Evolutionary conservation across 78 protist genomes (phyloP).

Genomic region (Bodo saltans): DNA sequence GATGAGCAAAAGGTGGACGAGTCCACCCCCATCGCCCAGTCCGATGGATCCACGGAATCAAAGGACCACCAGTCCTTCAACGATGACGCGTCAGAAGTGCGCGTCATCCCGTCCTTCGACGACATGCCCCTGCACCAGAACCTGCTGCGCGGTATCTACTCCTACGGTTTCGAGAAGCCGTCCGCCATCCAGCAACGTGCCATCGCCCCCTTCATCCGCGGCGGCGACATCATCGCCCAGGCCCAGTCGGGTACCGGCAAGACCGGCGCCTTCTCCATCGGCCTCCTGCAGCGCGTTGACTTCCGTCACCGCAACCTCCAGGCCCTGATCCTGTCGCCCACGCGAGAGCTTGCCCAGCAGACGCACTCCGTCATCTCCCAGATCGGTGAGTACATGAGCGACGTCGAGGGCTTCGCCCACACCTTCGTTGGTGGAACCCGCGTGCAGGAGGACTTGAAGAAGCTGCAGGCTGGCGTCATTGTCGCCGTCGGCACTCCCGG

Average conservation of each 20-base stretch:
- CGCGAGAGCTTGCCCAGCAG: constrained; percentile 98
- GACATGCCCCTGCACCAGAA: constrained; percentile 84
- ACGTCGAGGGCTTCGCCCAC: constrained; percentile 40
- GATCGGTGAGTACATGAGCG: constrained; percentile 85
- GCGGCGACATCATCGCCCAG: constrained; percentile 94
- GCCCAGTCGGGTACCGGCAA: constrained; percentile 99
- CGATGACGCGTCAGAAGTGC: constrained; percentile 6
- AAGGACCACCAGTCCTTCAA: constrained; percentile 36
- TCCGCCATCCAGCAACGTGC: constrained; percentile 98
- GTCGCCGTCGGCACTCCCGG: constrained; percentile 88
- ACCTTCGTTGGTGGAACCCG: constrained; percentile 69
- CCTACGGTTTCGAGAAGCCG: constrained; percentile 98
- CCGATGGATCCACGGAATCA: too few relatives aligned
- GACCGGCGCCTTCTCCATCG: constrained; percentile 95
- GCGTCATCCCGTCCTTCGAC: constrained; percentile 76
- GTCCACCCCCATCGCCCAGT: too few relatives aligned
- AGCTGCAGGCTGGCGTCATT: constrained; percentile 39
- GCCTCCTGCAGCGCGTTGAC: constrained; percentile 80
- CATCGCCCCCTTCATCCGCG: constrained; percentile 80
- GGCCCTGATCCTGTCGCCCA: constrained; percentile 95
- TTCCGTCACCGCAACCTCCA: constrained; percentile 27
- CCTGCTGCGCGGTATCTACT: constrained; percentile 95
- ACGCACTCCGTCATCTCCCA: constrained; percentile 73
- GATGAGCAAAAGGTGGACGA: too few relatives aligned
- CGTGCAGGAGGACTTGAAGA: constrained; percentile 24